A percentile compares a stretch with the other conserved stretches of the same genome.
Evolutionary conservation across 2,329 filamentous ascomycete species (phyloP).

Genomic region (Fusarium humuli): DNA sequence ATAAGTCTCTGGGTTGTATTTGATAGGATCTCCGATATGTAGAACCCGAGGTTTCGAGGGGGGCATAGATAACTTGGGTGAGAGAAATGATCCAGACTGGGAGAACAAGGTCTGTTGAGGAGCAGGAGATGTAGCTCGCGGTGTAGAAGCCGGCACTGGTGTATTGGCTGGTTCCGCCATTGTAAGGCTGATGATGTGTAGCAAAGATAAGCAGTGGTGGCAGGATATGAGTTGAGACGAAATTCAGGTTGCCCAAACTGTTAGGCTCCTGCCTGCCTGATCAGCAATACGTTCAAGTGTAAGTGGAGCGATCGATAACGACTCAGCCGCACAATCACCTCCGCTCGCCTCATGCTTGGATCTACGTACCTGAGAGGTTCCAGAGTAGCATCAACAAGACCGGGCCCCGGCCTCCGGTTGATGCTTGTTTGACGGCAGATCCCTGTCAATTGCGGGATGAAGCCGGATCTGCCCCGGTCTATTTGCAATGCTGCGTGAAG

Average conservation of each 20-base stretch:
- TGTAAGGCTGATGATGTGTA: constrained; percentile 9
- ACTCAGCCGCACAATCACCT: constrained; percentile 26
- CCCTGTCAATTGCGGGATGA: constrained; percentile 23
- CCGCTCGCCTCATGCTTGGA: constrained; percentile 11
- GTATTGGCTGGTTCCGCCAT: constrained; percentile 64
- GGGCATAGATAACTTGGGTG: constrained; percentile 42
- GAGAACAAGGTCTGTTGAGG: constrained; percentile 40
- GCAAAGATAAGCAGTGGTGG: neutral
- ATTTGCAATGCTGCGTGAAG: neutral
- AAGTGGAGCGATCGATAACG: constrained; percentile 30
- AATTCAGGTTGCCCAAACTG: neutral
- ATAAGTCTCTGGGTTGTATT: constrained; percentile 62
- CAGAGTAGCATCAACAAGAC: constrained; percentile 13
- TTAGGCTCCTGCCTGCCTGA: constrained; percentile 12
- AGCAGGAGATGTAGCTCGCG: constrained; percentile 57
- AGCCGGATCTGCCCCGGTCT: constrained; percentile 20
- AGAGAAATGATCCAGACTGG: constrained; percentile 44
- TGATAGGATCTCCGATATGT: constrained; percentile 76
- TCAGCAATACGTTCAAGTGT: constrained; percentile 19
- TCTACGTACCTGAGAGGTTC: constrained; percentile 15
- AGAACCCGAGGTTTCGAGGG: constrained; percentile 68
- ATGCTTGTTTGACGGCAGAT: constrained; percentile 20
- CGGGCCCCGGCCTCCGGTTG: constrained; percentile 19
- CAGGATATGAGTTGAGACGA: neutral
- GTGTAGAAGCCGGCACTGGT: constrained; percentile 58